Base-by-base conservation (phyloP, 805 yeast genomes). In the Candida krabiensis region DNA sequence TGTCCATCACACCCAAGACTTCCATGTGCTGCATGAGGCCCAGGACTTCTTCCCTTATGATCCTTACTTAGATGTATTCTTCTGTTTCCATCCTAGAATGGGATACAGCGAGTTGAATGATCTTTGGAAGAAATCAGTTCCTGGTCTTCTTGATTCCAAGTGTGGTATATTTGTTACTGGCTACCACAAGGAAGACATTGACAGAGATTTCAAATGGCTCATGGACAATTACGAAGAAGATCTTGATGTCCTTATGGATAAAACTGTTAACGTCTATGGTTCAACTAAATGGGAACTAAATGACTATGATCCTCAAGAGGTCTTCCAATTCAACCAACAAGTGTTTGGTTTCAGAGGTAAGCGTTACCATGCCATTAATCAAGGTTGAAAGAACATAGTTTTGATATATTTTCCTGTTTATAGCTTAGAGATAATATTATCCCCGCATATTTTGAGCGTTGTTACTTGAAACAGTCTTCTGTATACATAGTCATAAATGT, bases 31-130 rank as follows among this genome's bases (percentile, higher is more conserved):
- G 44, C 96, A 93, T 64, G 89, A 89, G 54, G 82, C 87, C 33
- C 93, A 90, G 54, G 97, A 91, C 65, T 86, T 93, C 61, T 87
- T 88, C 80, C 99, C 99, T 4, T 93, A 90, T 62, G 99, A 93
- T 62, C 99, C 99, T 30, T 93, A 91, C 63, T 75, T 87, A 59
- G 99, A 93, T 60, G 79, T 80, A 19, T 93, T 93, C 65, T 89
- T 88, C 75, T 72, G 86, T 37, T 93, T 91, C 84, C 98, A 91
- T 61, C 98, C 99, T 3, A 96, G 96, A 28, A 77, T 89, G 56
- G 82, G 87, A 14, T 84, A 93, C 6, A 85, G 86, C 11, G 96
- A 87, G 55, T 71, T 82, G 16, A 73, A 77, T 60, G 82, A 83
- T 42, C 77, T 79, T 56, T 91, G 98, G 97, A 77, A 77, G 47